Evolutionary conservation across 352 stramenopile species (phyloP), one percentile per base, ranked within the genome.

Genomic region (Globisporangium recalcitrans): DNA sequence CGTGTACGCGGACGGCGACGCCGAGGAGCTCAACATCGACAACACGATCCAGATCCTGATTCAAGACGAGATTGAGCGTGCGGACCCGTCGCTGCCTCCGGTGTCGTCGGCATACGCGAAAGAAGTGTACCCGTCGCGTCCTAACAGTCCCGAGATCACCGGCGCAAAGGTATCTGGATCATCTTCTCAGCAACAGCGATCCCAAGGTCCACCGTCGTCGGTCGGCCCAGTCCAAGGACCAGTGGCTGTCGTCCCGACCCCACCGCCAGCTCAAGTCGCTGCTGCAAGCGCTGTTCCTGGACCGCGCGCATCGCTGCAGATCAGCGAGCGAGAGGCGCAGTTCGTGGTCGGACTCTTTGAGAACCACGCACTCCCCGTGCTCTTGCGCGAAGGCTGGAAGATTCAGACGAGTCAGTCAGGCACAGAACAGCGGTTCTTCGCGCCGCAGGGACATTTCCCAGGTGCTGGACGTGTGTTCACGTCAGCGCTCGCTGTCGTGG

Each of bases 1-100:
- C n/a, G 83, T 93, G 13, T 95, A 95, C 62, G 85, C 81, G 0
- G 85, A 95, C 51, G 85, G 85, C 0, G 85, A 95, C 58, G 82
- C 78, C 21, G 85, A 95, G 36, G 83, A 93, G 31, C 61, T 95
- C 32, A 87, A 67, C 22, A 72, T 92, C 8, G 83, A 95, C 34
- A 75, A 70, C 36, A 95, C 85, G 19, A 76, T 95, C 65, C 73
- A 95, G 68, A 88, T 95, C 57, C 63, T 95, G 68, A 91, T 93
- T 57, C 80, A 95, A 60, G 75, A 91, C 61, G 83, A 95, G 60
- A 90, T 92, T n/a, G 85, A 95, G 62, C 83, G 78, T 5, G 78
- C 77, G 1, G 80, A 90, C 49, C 78, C 79, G n/a, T 63, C 82
- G 26, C 70, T 86, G 16, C 64, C 72, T 8, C 73, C 77, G 2